phyloP scores from a whole-genome alignment of 805 yeast species.

The Candida pini region DNA sequence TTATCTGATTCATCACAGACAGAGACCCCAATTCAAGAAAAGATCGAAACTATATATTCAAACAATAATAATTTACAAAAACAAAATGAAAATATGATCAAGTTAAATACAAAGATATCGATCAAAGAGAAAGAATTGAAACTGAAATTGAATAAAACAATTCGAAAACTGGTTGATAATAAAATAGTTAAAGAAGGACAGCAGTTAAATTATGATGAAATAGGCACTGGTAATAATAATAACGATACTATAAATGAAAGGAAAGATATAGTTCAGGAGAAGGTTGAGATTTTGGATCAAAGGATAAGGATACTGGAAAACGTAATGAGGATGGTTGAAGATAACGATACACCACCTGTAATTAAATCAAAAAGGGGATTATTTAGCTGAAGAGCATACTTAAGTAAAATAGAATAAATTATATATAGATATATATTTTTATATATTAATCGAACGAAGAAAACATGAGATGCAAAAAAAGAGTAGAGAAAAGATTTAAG shows the following conservation, averaged over 20 bases:
- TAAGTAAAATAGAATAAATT: background rate
- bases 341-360: conserved; percentile 14
- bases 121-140: conserved; percentile 9
- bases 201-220: too few relatives aligned
- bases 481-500: background rate
- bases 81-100: conserved; percentile 15
- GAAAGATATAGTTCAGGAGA: conserved; percentile 35
- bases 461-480: background rate
- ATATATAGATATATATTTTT: background rate
- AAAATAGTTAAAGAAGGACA: conserved; percentile 2
- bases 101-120: conserved; percentile 8
- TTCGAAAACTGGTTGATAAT: conserved; percentile 10
- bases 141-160: conserved; percentile 10
- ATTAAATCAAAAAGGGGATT: conserved; percentile 12
- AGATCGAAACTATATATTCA: conserved; percentile 24
- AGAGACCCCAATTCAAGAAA: conserved; percentile 18
- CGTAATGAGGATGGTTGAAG: conserved; percentile 36
- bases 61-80: conserved; percentile 23
- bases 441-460: background rate
- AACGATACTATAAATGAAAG: background rate
- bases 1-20: conserved; percentile 10
- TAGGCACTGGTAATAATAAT: too few relatives aligned
- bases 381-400: conserved; percentile 18
- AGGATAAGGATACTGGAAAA: conserved; percentile 65
- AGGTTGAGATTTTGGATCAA: conserved; percentile 68